Evolutionary conservation across 2,329 filamentous ascomycete genomes (phyloP), one percentile per base, ranked within the genome.

Genomic region (Chaetomiaceae sp.): DNA sequence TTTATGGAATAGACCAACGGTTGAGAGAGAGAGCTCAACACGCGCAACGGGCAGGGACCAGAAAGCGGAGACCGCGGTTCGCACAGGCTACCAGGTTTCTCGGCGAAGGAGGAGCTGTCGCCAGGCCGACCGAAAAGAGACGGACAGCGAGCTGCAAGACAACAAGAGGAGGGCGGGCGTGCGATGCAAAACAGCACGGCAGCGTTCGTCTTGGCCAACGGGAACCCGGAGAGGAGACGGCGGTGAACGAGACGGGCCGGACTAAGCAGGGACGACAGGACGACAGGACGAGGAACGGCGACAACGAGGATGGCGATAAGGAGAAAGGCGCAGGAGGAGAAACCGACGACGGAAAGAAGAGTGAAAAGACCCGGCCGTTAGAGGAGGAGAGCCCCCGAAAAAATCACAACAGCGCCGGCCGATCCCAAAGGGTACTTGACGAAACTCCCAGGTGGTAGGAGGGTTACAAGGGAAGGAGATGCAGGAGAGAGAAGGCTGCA

Each of bases 301-400:
- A 48, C 48, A 47, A 50, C 24, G 50, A 54, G 10, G 50, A 43
- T 46, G 51, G 53, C 39, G 54, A 49, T 51, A 58, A 53, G 52
- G 39, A 44, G 53, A 42, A 51, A 52, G 52, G 38, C 41, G 53
- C 42, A 51, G 53, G 54, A 56, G 57, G 29, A 35, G 45, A 42
- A 53, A 59, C 58, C 63, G 62, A 38, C 58, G 52, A 65, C 55
- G 60, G 64, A 53, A 59, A 63, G n/a, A 60, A 58, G 62, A 57
- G 61, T 57, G 61, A 65, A 67, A 64, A 65, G 65, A 68, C 66
- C 67, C 62, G 62, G 63, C 64, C 65, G 63, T 65, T 52, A 64
- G 66, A 66, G 61, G 60, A 64, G 52, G 43, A 60, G 61, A 61
- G 62, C 62, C 66, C 61, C 50, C 52, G 56, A 59, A 59, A 59